Evolutionary conservation across 2,329 filamentous ascomycete species (phyloP).

Genomic region (Zasmidium angulare): DNA sequence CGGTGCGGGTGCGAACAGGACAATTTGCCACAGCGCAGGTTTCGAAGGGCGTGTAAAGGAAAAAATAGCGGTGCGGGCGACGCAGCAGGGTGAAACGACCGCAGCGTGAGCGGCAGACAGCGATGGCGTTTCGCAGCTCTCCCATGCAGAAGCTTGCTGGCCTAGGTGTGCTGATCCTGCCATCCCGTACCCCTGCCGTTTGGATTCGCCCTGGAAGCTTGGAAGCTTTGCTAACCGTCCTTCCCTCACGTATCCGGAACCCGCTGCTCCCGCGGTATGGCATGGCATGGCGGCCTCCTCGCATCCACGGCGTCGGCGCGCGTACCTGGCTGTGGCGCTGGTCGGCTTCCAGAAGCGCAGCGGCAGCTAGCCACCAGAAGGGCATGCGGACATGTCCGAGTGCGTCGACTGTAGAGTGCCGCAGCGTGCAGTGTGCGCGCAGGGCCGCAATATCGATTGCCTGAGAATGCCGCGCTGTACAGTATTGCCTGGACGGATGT

Average conservation of each 20-base stretch:
- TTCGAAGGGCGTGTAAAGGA: slow-evolving; percentile 2
- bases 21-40: slow-evolving; percentile 17
- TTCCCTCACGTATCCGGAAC: not conserved
- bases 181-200: slow-evolving; percentile 16
- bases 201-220: slow-evolving; percentile 3
- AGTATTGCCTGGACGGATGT: slow-evolving; percentile 1
- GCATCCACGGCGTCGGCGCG: not conserved
- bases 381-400: slow-evolving; percentile 8
- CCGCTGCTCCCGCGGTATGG: slow-evolving; percentile 11
- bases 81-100: slow-evolving; percentile 9
- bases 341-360: not conserved
- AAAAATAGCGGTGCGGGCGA: slow-evolving; percentile 3
- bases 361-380: slow-evolving; percentile 6
- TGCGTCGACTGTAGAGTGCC: not conserved
- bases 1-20: not conserved
- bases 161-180: slow-evolving; percentile 1
- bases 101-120: not conserved
- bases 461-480: too few species aligned
- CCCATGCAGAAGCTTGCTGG: slow-evolving; percentile 7
- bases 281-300: slow-evolving; percentile 1
- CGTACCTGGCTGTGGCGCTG: slow-evolving; percentile 13
- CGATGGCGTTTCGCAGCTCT: slow-evolving; percentile 5
- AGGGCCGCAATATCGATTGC: slow-evolving; percentile 2
- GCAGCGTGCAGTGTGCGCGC: not conserved
- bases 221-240: slow-evolving; percentile 17